Conservation (phyloP, 2,329 filamentous ascomycete genomes). For the Cladosporium velox region DNA sequence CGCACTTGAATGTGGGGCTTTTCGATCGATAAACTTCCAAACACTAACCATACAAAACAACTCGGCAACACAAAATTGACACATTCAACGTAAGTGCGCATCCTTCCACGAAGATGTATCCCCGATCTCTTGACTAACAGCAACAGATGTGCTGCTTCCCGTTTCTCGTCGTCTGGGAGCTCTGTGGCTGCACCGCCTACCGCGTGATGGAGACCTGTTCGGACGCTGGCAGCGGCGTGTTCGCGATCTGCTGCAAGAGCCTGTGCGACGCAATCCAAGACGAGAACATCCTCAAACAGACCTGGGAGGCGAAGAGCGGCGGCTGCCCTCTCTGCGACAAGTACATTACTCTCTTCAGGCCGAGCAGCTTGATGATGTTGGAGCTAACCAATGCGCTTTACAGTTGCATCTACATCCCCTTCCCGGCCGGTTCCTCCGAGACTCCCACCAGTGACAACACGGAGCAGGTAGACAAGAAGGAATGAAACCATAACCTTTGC, state of each 20-base stretch:
- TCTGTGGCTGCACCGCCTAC: neutral
- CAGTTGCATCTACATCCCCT: neutral
- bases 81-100: neutral
- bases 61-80: neutral
- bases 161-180: neutral
- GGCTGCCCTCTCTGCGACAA: neutral
- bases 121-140: neutral
- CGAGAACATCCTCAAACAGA: neutral
- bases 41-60: neutral
- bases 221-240: neutral
- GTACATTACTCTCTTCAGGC: neutral
- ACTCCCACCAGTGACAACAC: neutral
- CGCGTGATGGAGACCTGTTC: neutral
- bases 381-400: neutral
- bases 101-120: neutral
- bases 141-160: neutral
- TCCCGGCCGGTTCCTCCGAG: neutral
- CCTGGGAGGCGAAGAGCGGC: neutral
- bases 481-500: neutral
- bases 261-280: neutral
- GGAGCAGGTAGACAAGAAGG: neutral
- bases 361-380: neutral
- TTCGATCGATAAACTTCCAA: neutral
- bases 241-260: neutral
- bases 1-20: neutral